Base-by-base conservation (phyloP, 2,329 filamentous ascomycete genomes). In the Cladosporium sp. region DNA sequence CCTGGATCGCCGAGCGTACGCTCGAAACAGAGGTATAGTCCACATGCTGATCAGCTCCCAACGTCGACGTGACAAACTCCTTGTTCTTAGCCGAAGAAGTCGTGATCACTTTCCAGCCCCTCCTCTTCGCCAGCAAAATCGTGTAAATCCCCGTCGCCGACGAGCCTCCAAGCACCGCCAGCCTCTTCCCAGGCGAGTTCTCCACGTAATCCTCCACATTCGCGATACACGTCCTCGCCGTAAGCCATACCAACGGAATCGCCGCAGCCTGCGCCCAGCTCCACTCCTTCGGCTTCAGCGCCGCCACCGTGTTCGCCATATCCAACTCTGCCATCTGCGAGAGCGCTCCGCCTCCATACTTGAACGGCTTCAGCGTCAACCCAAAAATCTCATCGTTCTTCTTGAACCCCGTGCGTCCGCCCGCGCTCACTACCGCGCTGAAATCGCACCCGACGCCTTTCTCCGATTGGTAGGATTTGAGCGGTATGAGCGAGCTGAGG, bases 41-140 rank as follows among this genome's bases (percentile, higher is more conserved):
- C 56, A 89, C 80, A 56, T 89, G 82, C 68, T 86, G 84, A 70
- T 90, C 86, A 14, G 88, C 88, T 1, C 87, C 87, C 4, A 91
- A 75, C 3, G 78, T 77, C 65, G 81, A 40, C 28, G 66, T 80
- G 68, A 86, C 86, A 6, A 90, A 78, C 52, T 85, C 83, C 0
- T 82, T 78, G 73, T 90, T 91, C 21, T 74, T 75, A 0, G 77
- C 80, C 8, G 88, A 90, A 68, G 87, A 90, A 5, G 83, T 84
- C 5, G 82, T 80, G 21, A 76, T 66, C 5, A 77, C 73, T 31
- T 76, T 73, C 76, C 76, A 77, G 0, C 74, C 74, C 21, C 69
- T 68, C 52, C 67, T 64, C 65, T 74, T 74, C 37, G 75, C 75
- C 12, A 77, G 67, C 18, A 74, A 65, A 18, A 75, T 72, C 35